Conservation (phyloP, 495 filamentous ascomycete genomes). For the Lophiotrema nucula region DNA sequence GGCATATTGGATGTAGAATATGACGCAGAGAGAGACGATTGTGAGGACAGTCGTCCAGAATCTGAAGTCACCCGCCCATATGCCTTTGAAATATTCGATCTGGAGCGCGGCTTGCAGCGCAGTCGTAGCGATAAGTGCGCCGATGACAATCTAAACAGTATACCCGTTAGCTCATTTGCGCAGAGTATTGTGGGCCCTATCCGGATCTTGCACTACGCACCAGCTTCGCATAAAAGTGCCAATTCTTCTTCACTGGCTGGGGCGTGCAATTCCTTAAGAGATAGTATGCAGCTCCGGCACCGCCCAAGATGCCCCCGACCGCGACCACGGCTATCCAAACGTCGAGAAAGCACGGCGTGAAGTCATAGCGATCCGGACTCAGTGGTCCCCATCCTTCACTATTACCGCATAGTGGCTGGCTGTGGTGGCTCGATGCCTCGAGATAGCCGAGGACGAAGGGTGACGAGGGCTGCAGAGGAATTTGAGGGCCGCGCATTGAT, state of each 20-base stretch:
- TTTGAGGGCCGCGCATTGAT: slow-evolving; percentile 29
- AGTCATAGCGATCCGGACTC: slow-evolving; percentile 77
- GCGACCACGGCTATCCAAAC: slow-evolving; percentile 76
- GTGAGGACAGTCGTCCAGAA: slow-evolving; percentile 85
- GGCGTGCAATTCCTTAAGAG: slow-evolving; percentile 65
- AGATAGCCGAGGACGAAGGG: slow-evolving; percentile 36
- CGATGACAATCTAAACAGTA: slow-evolving; percentile 64
- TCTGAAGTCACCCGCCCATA: slow-evolving; percentile 79
- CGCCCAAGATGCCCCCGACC: slow-evolving; percentile 70
- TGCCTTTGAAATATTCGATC: slow-evolving; percentile 64
- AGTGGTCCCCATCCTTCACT: slow-evolving; percentile 93
- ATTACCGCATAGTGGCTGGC: slow-evolving; percentile 78
- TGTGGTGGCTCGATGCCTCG: slow-evolving; percentile 22
- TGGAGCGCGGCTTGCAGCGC: slow-evolving; percentile 74
- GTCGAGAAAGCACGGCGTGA: slow-evolving; percentile 96
- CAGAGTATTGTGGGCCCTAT: too few relatives aligned
- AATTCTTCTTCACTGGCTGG: slow-evolving; percentile 72
- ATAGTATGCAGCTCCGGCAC: slow-evolving; percentile 72
- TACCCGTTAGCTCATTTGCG: too few relatives aligned
- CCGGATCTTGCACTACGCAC: slow-evolving; percentile 49
- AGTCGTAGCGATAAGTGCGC: slow-evolving; percentile 64
- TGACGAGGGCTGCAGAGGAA: slow-evolving; percentile 22
- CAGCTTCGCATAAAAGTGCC: slow-evolving; percentile 94
- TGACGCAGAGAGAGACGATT: slow-evolving; percentile 72
- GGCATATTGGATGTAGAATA: slow-evolving; percentile 84